Conservation (phyloP, 495 filamentous ascomycete species). For the Physcia stellaris region DNA sequence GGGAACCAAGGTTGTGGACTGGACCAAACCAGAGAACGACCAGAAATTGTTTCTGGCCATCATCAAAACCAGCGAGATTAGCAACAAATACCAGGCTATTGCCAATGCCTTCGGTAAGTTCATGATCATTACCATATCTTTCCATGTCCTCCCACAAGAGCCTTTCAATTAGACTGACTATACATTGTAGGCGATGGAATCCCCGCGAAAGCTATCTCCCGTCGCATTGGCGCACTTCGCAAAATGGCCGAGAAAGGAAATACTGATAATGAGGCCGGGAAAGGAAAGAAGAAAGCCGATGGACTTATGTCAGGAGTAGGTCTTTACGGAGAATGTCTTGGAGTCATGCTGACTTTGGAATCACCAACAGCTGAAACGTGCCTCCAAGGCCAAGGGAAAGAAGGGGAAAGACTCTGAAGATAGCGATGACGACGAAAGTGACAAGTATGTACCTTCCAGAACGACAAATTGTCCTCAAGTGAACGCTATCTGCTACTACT, state of each 20-base stretch:
- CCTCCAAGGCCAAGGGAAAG: background rate
- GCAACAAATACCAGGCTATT: background rate
- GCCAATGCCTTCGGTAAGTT: constrained; percentile 1
- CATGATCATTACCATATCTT: too few relatives aligned
- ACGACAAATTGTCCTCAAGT: background rate
- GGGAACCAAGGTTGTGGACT: constrained; percentile 1
- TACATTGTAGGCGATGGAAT: background rate
- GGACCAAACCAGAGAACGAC: constrained; percentile 2
- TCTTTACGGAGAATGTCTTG: too few relatives aligned
- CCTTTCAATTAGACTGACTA: background rate
- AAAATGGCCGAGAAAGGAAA: background rate
- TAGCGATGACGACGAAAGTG: background rate
- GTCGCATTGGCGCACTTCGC: background rate
- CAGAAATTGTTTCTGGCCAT: background rate
- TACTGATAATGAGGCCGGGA: background rate
- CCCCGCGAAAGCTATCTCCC: background rate
- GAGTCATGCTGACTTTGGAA: background rate
- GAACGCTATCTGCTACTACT: too few relatives aligned
- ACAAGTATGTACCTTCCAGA: background rate
- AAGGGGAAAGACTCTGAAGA: background rate
- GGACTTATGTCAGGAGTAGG: too few relatives aligned
- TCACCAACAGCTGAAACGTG: background rate
- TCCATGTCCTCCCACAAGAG: too few relatives aligned
- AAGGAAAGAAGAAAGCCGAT: too few relatives aligned
- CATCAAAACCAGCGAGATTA: background rate